Percentiles rank a stretch among this genome's conserved stretches.
These are phyloP conservation scores for Septoria linicola DNA, from an alignment of 2,329 filamentous ascomycete genomes.

Conservation along the genomic window DNA sequence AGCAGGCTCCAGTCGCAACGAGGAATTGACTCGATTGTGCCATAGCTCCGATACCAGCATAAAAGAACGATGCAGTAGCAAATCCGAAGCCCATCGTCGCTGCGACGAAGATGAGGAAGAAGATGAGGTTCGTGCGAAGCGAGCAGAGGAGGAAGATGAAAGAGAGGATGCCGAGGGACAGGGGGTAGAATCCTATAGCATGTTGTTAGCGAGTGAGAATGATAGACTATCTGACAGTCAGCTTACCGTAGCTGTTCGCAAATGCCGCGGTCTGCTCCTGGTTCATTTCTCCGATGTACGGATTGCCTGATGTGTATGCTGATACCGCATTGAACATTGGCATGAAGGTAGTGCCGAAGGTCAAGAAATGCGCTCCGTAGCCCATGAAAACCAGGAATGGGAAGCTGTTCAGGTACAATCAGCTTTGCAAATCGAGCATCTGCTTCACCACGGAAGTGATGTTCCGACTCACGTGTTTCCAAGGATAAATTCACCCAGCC, in stretches of 20 bases:
- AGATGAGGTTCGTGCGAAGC: constrained; percentile 25
- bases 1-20: constrained; percentile 22
- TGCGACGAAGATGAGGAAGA: constrained; percentile 30
- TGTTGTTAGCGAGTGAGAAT: not conserved
- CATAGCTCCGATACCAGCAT: constrained; percentile 16
- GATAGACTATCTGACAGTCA: not conserved
- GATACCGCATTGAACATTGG: constrained; percentile 25
- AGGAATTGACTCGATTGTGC: constrained; percentile 14
- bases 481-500: constrained; percentile 40
- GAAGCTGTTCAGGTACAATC: constrained; percentile 30
- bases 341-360: constrained; percentile 24
- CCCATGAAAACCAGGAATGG: constrained; percentile 31
- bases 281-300: constrained; percentile 20
- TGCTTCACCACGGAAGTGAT: too few relatives aligned
- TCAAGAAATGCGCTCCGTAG: constrained; percentile 28
- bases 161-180: constrained; percentile 29
- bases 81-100: constrained; percentile 25
- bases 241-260: constrained; percentile 24
- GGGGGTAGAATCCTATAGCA: constrained; percentile 23
- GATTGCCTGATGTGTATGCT: constrained; percentile 23
- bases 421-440: too few relatives aligned
- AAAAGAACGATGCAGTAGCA: constrained; percentile 20
- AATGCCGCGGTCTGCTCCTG: constrained; percentile 22
- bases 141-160: constrained; percentile 30
- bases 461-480: constrained; percentile 34